Evolutionary conservation across 1,284 basidiomycete genomes (phyloP).

Genomic region (Puccinia hordei): DNA sequence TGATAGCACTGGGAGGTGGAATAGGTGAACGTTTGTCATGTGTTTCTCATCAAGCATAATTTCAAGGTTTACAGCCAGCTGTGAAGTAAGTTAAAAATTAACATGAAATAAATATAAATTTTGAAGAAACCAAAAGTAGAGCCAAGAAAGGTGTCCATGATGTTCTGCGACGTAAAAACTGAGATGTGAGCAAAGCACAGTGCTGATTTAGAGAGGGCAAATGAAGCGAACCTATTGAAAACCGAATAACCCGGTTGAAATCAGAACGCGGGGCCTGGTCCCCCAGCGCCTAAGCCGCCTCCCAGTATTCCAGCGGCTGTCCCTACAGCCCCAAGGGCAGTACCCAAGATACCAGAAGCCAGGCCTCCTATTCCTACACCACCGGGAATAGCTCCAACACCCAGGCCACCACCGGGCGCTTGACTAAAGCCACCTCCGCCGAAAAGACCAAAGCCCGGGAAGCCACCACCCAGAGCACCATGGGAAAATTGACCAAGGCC

Average conservation of each 20-base stretch:
- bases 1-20: too few species aligned
- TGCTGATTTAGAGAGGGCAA: too few species aligned
- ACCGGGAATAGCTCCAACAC: too few species aligned
- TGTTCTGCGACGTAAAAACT: background rate
- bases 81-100: background rate
- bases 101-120: background rate
- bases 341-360: background rate
- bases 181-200: background rate
- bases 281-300: background rate
- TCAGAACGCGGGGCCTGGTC: background rate
- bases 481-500: background rate
- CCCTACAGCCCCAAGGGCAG: background rate
- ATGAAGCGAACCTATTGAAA: too few species aligned
- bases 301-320: background rate
- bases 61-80: background rate
- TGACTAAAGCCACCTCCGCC: background rate
- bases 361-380: too few species aligned
- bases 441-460: background rate
- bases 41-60: background rate
- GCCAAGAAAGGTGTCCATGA: background rate
- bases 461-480: background rate
- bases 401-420: too few species aligned
- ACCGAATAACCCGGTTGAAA: background rate
- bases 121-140: background rate
- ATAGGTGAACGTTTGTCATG: background rate